Conservation (phyloP, 768 basidiomycete genomes). For the Chiua virens region DNA sequence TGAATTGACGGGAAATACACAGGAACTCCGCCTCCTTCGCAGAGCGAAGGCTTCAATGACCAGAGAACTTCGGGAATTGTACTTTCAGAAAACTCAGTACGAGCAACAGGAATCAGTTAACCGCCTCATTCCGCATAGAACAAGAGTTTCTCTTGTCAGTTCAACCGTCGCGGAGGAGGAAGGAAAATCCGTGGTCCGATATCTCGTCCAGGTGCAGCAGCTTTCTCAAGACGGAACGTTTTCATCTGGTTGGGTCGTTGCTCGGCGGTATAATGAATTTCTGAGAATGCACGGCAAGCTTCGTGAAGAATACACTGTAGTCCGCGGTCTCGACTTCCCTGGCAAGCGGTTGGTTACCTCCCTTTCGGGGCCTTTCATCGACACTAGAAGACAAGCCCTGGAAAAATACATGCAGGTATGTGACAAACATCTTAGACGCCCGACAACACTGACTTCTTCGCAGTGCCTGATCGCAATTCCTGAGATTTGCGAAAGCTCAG, state of each 20-base stretch:
- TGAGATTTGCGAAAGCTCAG: constrained; percentile 76
- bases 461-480: constrained; percentile 76
- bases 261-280: constrained; percentile 94
- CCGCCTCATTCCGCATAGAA: constrained; percentile 79
- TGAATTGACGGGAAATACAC: constrained; percentile 86
- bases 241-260: constrained; percentile 89
- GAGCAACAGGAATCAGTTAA: constrained; percentile 94
- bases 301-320: constrained; percentile 67
- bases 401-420: constrained; percentile 90
- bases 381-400: constrained; percentile 71
- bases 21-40: constrained; percentile 79
- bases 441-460: neutral
- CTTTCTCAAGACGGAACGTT: constrained; percentile 75
- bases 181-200: constrained; percentile 89
- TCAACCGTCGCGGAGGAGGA: constrained; percentile 81
- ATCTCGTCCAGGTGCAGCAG: constrained; percentile 91
- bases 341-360: constrained; percentile 89
- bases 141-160: constrained; percentile 80
- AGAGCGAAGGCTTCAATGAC: constrained; percentile 81
- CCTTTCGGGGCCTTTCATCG: constrained; percentile 87
- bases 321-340: constrained; percentile 82
- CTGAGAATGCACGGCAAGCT: constrained; percentile 84
- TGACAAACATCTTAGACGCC: neutral
- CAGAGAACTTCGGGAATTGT: constrained; percentile 78
- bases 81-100: constrained; percentile 90